Percentiles rank a stretch among this genome's conserved stretches.
phyloP scores from a whole-genome alignment of 176 grass and related monocot genomes.

The Metroxylon sagu region DNA sequence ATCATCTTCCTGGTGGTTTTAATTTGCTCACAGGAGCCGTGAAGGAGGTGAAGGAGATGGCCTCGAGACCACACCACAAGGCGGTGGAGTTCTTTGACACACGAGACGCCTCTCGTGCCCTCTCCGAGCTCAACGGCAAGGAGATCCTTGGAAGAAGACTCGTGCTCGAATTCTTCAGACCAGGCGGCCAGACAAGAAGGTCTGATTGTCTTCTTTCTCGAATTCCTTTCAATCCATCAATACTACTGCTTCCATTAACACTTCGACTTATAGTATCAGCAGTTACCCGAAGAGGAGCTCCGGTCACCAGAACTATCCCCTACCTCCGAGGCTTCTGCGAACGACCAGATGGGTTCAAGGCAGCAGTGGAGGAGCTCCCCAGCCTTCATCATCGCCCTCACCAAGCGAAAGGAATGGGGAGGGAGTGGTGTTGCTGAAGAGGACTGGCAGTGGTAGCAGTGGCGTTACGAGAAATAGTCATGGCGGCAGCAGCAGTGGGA shows the following conservation, averaged over 20 bases:
- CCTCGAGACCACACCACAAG: slow-evolving; percentile 49
- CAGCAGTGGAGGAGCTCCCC: slow-evolving; percentile 2
- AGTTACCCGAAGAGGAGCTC: not conserved
- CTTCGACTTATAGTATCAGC: not conserved
- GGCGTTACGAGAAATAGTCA: not conserved
- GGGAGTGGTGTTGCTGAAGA: slow-evolving; percentile 31
- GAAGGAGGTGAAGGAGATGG: slow-evolving; percentile 82
- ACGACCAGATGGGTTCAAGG: slow-evolving; percentile 12
- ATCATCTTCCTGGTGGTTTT: too few relatives aligned
- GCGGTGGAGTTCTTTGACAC: slow-evolving; percentile 95
- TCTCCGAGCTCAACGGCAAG: slow-evolving; percentile 60
- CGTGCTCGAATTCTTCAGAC: slow-evolving; percentile 60
- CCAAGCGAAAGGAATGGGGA: not conserved
- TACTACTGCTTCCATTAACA: not conserved
- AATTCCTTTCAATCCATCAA: too few relatives aligned
- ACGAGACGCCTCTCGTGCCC: slow-evolving; percentile 54
- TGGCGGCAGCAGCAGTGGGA: slow-evolving; percentile 19
- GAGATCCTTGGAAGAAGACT: slow-evolving; percentile 63
- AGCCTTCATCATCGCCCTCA: slow-evolving; percentile 11
- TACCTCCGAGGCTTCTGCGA: slow-evolving; percentile 16
- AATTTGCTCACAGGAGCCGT: slow-evolving; percentile 38
- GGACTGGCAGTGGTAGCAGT: slow-evolving; percentile 5
- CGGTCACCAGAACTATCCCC: not conserved
- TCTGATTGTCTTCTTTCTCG: slow-evolving; percentile 26
- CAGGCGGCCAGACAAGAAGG: slow-evolving; percentile 32